These are phyloP conservation scores for Crithidia thermophila DNA, from an alignment of 208 protist genomes.

Conservation along the genomic window DNA sequence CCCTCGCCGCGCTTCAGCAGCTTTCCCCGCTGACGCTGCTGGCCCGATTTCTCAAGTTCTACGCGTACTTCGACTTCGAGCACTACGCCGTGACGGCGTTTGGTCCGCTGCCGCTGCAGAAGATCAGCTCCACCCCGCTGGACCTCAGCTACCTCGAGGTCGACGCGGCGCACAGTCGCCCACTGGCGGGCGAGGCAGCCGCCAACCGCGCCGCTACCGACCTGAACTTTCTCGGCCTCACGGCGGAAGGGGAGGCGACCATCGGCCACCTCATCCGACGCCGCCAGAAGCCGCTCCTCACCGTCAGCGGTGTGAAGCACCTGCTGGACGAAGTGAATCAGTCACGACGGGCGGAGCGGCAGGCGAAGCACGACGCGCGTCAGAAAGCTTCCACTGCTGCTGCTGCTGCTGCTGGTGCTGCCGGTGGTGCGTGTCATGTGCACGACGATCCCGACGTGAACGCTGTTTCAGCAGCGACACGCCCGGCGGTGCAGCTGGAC, in stretches of 20 bases:
- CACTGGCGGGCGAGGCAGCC: slow-evolving; percentile 9
- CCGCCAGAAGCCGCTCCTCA: slow-evolving; percentile 63
- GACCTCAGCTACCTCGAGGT: slow-evolving; percentile 72
- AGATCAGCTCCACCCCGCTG: slow-evolving; percentile 47
- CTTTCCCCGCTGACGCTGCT: slow-evolving; percentile 63
- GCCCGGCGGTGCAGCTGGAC: slow-evolving; percentile 39
- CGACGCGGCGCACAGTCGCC: slow-evolving; percentile 34
- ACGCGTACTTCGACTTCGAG: slow-evolving; percentile 81
- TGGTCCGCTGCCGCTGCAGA: slow-evolving; percentile 66
- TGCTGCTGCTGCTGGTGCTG: background rate
- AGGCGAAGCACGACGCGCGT: slow-evolving; percentile 22
- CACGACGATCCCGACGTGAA: background rate
- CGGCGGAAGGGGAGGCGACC: slow-evolving; percentile 55
- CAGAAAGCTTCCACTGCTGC: slow-evolving; percentile 6
- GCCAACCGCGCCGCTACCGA: slow-evolving; percentile 24
- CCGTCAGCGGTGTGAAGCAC: slow-evolving; percentile 73
- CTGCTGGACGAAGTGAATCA: slow-evolving; percentile 62
- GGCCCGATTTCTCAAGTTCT: slow-evolving; percentile 84
- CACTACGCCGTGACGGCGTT: slow-evolving; percentile 82
- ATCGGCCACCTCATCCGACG: slow-evolving; percentile 71
- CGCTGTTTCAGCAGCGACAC: too few species aligned
- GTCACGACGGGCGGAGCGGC: slow-evolving; percentile 38
- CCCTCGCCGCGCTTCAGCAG: background rate
- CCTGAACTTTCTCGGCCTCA: slow-evolving; percentile 62
- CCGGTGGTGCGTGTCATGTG: background rate